Evolutionary conservation across 257 asterid species (phyloP).

Genomic region (Solanum pennellii): DNA sequence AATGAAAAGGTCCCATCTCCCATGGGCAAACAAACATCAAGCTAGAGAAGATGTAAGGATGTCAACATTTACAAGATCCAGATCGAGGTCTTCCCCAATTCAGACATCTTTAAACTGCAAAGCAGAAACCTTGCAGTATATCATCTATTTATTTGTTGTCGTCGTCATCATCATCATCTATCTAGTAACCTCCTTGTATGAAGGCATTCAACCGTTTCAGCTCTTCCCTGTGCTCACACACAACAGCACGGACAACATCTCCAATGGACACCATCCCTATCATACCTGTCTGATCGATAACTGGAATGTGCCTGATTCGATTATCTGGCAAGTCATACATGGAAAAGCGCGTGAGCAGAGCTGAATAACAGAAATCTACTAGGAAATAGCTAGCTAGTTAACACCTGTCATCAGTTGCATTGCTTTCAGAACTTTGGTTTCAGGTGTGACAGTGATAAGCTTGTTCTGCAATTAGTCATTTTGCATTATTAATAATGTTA

Average conservation of each 20-base stretch:
- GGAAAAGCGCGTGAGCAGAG: not conserved
- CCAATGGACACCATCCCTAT: slow-evolving; percentile 94
- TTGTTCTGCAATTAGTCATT: slow-evolving; percentile 49
- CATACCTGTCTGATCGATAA: slow-evolving; percentile 59
- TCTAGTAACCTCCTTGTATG: slow-evolving; percentile 87
- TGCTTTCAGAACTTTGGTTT: slow-evolving; percentile 83
- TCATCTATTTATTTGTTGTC: slow-evolving; percentile 7
- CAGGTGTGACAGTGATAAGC: slow-evolving; percentile 78
- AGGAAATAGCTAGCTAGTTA: not conserved
- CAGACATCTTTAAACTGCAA: not conserved
- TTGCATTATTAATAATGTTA: not conserved
- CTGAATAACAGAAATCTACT: not conserved
- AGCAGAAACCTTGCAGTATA: not conserved
- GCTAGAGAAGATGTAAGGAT: not conserved
- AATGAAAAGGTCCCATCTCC: not conserved
- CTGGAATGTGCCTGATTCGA: slow-evolving; percentile 96
- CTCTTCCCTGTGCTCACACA: slow-evolving; percentile 79
- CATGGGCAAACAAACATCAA: not conserved
- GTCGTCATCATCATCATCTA: not conserved
- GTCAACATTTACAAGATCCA: slow-evolving; percentile 25
- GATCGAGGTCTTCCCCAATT: not conserved
- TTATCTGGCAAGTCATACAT: slow-evolving; percentile 40
- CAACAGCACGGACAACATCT: slow-evolving; percentile 94
- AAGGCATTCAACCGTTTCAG: slow-evolving; percentile 67
- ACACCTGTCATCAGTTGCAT: slow-evolving; percentile 95